Evolutionary conservation across 306 rosid genomes (phyloP).

Genomic region (Rubus parviflorus): DNA sequence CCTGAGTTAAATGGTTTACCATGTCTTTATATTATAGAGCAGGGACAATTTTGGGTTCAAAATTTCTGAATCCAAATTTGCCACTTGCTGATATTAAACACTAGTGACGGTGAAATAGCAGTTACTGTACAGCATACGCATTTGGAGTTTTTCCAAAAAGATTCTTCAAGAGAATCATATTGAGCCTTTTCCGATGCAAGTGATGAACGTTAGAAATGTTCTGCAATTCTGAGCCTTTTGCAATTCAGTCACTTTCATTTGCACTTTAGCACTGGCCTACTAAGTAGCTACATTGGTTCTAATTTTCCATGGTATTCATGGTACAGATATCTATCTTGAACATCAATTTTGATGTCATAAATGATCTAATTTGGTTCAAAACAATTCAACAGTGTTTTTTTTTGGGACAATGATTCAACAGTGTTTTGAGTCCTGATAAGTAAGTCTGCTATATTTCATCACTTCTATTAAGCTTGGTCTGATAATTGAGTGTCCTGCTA

Average conservation of each 20-base stretch:
- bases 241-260: neutral
- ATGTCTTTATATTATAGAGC: neutral
- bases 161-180: neutral
- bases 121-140: neutral
- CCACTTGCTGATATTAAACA: neutral
- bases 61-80: neutral
- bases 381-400: neutral
- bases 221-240: neutral
- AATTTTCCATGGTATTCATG: neutral
- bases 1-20: neutral
- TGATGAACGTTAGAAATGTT: neutral
- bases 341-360: neutral
- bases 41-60: neutral
- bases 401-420: too few species aligned
- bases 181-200: neutral
- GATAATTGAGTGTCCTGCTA: neutral
- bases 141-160: neutral
- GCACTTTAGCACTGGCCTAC: neutral
- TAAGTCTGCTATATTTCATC: neutral
- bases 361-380: neutral
- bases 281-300: neutral
- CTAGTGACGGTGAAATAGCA: neutral
- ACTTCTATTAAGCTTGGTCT: neutral
- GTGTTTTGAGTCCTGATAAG: neutral
- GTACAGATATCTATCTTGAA: neutral